Conservation (phyloP, 2,329 filamentous ascomycete genomes). For the Laburnicola sp. region DNA sequence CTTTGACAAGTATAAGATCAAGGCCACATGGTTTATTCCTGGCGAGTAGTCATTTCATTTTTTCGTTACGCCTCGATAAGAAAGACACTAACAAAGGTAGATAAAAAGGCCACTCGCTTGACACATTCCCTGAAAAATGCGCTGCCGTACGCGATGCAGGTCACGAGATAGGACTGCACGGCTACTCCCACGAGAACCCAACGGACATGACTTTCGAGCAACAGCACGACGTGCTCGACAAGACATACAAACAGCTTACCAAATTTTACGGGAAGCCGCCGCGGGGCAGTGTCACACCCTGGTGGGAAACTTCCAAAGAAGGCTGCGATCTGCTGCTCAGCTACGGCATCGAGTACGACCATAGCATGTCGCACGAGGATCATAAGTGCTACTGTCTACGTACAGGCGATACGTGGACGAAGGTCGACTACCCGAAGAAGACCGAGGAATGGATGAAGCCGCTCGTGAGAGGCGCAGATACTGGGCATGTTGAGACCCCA, state of each 20-base stretch:
- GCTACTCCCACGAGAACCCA: constrained; percentile 74
- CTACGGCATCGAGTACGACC: constrained; percentile 72
- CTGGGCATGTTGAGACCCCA: constrained; percentile 68
- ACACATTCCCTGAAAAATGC: constrained; percentile 69
- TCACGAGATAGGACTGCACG: constrained; percentile 70
- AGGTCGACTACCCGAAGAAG: constrained; percentile 67
- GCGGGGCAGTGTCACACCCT: constrained; percentile 72
- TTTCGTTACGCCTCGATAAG: not conserved
- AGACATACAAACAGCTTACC: constrained; percentile 71
- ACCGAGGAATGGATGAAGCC: constrained; percentile 70
- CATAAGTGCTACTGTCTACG: constrained; percentile 66
- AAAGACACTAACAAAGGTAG: not conserved
- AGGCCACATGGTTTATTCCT: constrained; percentile 65
- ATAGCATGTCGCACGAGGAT: constrained; percentile 68
- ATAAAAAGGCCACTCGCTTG: constrained; percentile 55
- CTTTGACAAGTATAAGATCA: constrained; percentile 73
- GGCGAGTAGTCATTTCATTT: not conserved
- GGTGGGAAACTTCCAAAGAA: constrained; percentile 73
- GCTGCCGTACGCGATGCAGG: constrained; percentile 63
- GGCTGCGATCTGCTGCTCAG: constrained; percentile 65
- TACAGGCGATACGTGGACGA: constrained; percentile 67
- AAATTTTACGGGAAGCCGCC: constrained; percentile 72
- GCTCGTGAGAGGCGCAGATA: constrained; percentile 60
- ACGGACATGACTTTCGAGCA: constrained; percentile 73
- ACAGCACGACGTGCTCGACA: constrained; percentile 73